Evolutionary conservation across 176 grass and related monocot genomes (phyloP), one percentile per base, ranked within the genome.

Genomic region (Oryza glaberrima): DNA sequence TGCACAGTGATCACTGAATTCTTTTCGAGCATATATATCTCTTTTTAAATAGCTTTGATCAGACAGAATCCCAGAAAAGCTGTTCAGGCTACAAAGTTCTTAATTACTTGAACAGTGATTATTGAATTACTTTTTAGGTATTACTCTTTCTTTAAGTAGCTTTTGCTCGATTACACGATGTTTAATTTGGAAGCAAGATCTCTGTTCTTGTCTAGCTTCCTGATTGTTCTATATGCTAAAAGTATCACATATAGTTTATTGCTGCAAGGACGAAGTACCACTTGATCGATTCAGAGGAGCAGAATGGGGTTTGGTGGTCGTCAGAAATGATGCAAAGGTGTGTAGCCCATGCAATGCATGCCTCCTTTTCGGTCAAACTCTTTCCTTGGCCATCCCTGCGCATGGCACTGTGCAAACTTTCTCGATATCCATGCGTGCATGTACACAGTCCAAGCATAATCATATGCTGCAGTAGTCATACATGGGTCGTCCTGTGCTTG

Each of bases 371-470:
- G 14, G 74, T 73, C 79, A 86, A 78, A 82, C 45, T 36, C 44
- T 60, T 73, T 77, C 10, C 14, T 40, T 16, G 46, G 68, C 72
- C 88, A 65, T 74, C 84, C 40, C 88, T 78, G 78, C 69, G 88
- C 74, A 83, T 86, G 84, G 68, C 79, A 75, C 88, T 86, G 79
- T 86, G 68, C 19, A 68, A 81, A 22, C 83, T 86, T 90, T 86
- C 68, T 68, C 77, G 71, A 60, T 79, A 40, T 32, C 72, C 52
- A 76, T 71, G 88, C 77, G 69, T 44, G 69, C 38, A 77, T 58
- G 54, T 58, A 58, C 54, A 58, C 19, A 58, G 17, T n/a, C n/a
- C 54, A 30, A 11, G 23, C 73, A 54, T 56, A 32, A 87, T 76
- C 47, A 81, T 58, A 20, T 83, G 74, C 56, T 17, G 30, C 58